Evolutionary conservation across 768 basidiomycete genomes (phyloP), one percentile per base, ranked within the genome.

Genomic region (Leccinum ochraceum): DNA sequence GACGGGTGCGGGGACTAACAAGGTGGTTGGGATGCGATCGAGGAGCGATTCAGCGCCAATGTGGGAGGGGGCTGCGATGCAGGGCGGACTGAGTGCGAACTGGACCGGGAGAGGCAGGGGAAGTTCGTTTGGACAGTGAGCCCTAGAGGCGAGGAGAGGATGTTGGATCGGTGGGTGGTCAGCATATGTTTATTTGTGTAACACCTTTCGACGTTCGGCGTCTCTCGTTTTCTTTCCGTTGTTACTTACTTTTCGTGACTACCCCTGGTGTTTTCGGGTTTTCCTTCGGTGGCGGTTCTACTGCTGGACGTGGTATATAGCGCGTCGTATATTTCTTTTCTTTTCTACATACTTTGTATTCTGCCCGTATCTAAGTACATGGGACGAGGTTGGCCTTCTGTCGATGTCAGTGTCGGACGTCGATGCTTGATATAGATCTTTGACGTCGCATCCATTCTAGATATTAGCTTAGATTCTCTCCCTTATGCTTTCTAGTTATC

Each of bases 91-190:
- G 61, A 72, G 67, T 28, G 71, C 73, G 2, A 74, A 70, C 28
- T 72, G 71, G 71, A 62, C 26, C 3, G 66, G 68, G 1, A 56
- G 71, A 24, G 72, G 72, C 13, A 66, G 71, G 51, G 71, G 71
- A 24, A 62, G 61, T 20, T 72, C 69, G 37, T 69, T 63, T 54
- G 71, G 70, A 49, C 73, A 66, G 54, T 74, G 53, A 73, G 24
- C 44, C 20, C 44, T 46, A 1, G 44, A 24, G 34, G 9, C 30
- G n/a, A 37, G 59, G 24, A 16, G 20, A 24, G 13, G 37, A 36
- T 52, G 37, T 52, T 49, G 17, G 13, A 54, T 37, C 36, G 51
- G 37, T 34, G 28, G 4, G 0, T 46, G 20, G 20, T 24, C 52
- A 17, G 22, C 10, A 39, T 54, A 24, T 49, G 42, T 16, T 34